Conservation (phyloP, 257 asterid species). For the Striga asiatica region DNA sequence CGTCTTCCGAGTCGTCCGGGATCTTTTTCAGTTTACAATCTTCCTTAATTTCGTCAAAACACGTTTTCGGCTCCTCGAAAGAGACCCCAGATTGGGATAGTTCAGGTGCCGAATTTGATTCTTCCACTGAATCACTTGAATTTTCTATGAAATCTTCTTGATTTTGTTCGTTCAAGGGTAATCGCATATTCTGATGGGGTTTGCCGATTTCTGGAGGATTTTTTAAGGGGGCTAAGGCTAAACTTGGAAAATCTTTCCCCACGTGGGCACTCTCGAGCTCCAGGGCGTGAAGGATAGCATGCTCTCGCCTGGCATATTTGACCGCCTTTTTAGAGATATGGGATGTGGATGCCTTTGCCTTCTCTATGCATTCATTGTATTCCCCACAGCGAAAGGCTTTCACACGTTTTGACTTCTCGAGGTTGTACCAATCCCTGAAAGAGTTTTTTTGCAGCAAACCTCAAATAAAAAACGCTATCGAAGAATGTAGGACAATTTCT, state of each 20-base stretch:
- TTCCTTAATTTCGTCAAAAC: slow-evolving; percentile 23
- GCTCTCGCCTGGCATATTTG: slow-evolving; percentile 76
- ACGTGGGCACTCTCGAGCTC: slow-evolving; percentile 60
- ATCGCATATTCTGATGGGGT: slow-evolving; percentile 17
- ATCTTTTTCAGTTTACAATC: slow-evolving; percentile 31
- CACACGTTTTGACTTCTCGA: slow-evolving; percentile 78
- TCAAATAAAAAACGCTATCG: slow-evolving; percentile 1
- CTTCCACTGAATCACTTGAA: slow-evolving; percentile 26
- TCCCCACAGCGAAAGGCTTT: slow-evolving; percentile 89
- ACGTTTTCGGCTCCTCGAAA: slow-evolving; percentile 45
- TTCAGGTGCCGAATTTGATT: slow-evolving; percentile 42
- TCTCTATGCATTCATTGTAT: slow-evolving; percentile 67
- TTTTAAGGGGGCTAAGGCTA: slow-evolving; percentile 18
- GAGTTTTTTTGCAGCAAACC: slow-evolving; percentile 2
- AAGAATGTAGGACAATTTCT: no score
- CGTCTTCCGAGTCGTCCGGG: slow-evolving; percentile 74
- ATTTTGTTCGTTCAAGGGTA: slow-evolving; percentile 30
- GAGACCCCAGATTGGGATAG: slow-evolving; percentile 62
- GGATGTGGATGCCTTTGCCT: slow-evolving; percentile 56
- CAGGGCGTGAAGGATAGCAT: slow-evolving; percentile 83
- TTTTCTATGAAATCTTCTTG: slow-evolving; percentile 21
- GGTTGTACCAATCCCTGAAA: slow-evolving; percentile 90
- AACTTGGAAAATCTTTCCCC: slow-evolving; percentile 32
- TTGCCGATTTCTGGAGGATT: slow-evolving; percentile 22
- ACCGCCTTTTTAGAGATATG: slow-evolving; percentile 48